Base-by-base conservation (phyloP, 2,329 filamentous ascomycete genomes). In the Calycina herbarum region DNA sequence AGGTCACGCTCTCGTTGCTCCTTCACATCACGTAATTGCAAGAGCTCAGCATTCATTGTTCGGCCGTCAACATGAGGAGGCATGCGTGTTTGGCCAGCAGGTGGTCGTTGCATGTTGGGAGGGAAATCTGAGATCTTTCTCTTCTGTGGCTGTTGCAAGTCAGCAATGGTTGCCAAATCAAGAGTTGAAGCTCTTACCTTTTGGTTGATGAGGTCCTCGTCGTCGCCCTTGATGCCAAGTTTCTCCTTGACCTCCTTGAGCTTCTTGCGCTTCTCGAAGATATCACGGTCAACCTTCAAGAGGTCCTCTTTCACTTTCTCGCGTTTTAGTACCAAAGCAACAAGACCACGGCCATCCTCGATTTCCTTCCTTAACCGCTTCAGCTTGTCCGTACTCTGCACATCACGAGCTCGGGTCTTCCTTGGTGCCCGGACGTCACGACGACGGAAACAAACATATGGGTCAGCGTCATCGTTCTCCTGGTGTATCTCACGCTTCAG, bases 401-500 rank as follows among this genome's bases (percentile, higher is more conserved):
- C 92, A 81, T 99, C 95, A 75, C 95, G 89, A 72, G 92, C 93
- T 75, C 95, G 87, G 45, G 95, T 99, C 81, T 98, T 99, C 73
- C 95, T 91, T 60, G 93, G 94, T 77, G 96, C 93, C 65, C 95
- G 90, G 58, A 96, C 92, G 79, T 99, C 95, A 69, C 95, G 91
- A 72, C 95, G 89, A 76, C 95, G 88, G 86, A 99, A 99, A 80
- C 95, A 99, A 74, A 99, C 94, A 80, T 97, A 99, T 59, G 95
- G 95, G 79, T 99, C 95, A 73, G 92, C 88, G 76, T 99, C 95
- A 78, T 99, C 95, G 67, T 90, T 96, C 70, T 98, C 94, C 76
- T 93, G 91, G 69, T 95, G 93, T 58, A 89, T 96, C 81, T 99
- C 95, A 71, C 97, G 95, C 81, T 97, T 97, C 76, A 98, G 86